phyloP scores from a whole-genome alignment of 148 eudicot species.

The Camellia lanceoleosa region DNA sequence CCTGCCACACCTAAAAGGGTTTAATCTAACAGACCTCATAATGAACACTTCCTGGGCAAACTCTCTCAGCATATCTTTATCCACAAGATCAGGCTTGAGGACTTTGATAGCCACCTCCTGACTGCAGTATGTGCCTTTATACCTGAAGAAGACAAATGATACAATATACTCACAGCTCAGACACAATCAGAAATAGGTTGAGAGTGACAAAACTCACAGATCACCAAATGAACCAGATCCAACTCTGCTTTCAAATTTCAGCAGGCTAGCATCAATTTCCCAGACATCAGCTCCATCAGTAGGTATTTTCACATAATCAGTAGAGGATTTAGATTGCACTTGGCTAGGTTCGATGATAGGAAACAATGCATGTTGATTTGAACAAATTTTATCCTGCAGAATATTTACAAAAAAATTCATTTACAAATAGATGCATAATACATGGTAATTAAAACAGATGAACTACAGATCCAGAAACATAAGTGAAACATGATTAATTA shows the following conservation, averaged over 20 bases:
- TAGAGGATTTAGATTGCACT: slow-evolving; percentile 13
- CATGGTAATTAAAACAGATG: background rate
- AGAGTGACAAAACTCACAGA: slow-evolving; percentile 40
- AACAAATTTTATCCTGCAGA: slow-evolving; percentile 33
- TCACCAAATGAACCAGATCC: slow-evolving; percentile 64
- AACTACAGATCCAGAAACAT: background rate
- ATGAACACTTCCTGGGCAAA: slow-evolving; percentile 82
- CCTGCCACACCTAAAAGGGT: background rate
- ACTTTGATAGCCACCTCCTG: slow-evolving; percentile 82
- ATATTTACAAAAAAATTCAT: background rate
- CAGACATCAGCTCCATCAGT: slow-evolving; percentile 26
- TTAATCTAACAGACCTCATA: slow-evolving; percentile 50
- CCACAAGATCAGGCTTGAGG: slow-evolving; percentile 52
- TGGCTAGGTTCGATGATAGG: slow-evolving; percentile 20
- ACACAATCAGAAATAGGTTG: slow-evolving; percentile 1
- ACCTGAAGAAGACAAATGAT: slow-evolving; percentile 41
- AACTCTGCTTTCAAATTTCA: slow-evolving; percentile 38
- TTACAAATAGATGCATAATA: background rate
- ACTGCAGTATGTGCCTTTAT: slow-evolving; percentile 61
- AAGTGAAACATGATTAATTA: background rate
- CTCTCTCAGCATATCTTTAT: slow-evolving; percentile 56
- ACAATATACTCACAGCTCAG: background rate
- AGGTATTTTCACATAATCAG: slow-evolving; percentile 30
- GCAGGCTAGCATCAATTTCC: slow-evolving; percentile 48
- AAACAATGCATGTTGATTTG: slow-evolving; percentile 19